Conservation (phyloP, 768 basidiomycete species). For the Clathrus columnatus region DNA sequence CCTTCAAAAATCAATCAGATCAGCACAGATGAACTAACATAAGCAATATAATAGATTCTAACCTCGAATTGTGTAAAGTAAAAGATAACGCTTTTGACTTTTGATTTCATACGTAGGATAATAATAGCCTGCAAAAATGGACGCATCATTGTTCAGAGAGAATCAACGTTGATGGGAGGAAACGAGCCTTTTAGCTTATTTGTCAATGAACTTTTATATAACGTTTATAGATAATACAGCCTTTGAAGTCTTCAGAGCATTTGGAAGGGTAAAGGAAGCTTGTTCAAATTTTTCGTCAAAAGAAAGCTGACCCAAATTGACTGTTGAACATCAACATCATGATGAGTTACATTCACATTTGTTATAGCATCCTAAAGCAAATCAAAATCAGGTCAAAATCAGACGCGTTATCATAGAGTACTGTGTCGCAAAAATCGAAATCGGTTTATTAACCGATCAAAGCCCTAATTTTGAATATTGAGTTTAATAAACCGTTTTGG, state of each 20-base stretch:
- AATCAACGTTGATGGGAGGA: not conserved
- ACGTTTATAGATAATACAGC: conserved; percentile 62
- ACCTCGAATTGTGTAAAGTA: conserved; percentile 85
- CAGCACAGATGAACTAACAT: not conserved
- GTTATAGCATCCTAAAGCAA: no score
- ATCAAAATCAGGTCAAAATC: no score
- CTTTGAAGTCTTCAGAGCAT: conserved; percentile 54
- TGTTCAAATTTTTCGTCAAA: conserved; percentile 60
- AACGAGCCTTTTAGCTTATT: conserved; percentile 60
- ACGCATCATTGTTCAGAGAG: not conserved
- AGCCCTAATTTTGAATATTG: no score
- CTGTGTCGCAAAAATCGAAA: no score
- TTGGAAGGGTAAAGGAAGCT: conserved; percentile 51
- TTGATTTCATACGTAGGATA: conserved; percentile 51
- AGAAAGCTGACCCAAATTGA: conserved; percentile 31
- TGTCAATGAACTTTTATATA: conserved; percentile 59
- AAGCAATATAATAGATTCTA: not conserved
- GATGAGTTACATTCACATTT: conserved; percentile 48
- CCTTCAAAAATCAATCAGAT: conserved; percentile 38
- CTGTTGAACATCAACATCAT: conserved; percentile 44
- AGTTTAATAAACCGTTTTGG: no score
- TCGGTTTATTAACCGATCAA: no score
- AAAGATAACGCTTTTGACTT: conserved; percentile 56
- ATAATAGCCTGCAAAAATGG: conserved; percentile 47
- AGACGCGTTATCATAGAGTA: no score